A percentile compares a stretch with the other conserved stretches of the same genome.
Evolutionary conservation across 2,329 filamentous ascomycete species (phyloP).

Genomic region (Diplodia intermedia): DNA sequence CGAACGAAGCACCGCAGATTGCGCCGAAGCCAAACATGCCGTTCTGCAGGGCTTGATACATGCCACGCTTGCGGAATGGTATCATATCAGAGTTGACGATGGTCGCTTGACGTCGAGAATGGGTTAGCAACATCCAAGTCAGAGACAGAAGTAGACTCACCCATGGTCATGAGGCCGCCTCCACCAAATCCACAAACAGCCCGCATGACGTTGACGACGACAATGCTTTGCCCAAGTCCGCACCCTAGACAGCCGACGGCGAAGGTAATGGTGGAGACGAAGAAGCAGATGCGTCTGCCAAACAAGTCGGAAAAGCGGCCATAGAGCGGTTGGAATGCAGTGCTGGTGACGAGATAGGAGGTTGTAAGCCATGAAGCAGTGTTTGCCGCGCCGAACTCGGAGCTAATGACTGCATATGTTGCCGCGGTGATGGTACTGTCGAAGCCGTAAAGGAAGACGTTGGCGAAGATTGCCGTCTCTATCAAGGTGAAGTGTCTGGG

Average conservation of each 20-base stretch:
- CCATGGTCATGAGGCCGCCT: constrained; percentile 45
- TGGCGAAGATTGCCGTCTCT: constrained; percentile 63
- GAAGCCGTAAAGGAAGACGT: constrained; percentile 67
- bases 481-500: constrained; percentile 39
- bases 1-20: constrained; percentile 60
- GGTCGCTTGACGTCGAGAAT: constrained; percentile 35
- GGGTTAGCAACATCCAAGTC: not conserved
- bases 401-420: constrained; percentile 49
- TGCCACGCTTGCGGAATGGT: constrained; percentile 61
- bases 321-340: constrained; percentile 39
- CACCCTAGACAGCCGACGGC: constrained; percentile 44
- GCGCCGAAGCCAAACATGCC: constrained; percentile 67
- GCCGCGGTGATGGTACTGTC: constrained; percentile 55
- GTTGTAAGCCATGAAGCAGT: constrained; percentile 47
- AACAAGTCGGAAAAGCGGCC: constrained; percentile 49
- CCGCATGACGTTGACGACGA: constrained; percentile 41
- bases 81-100: constrained; percentile 68
- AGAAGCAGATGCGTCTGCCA: constrained; percentile 47
- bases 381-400: constrained; percentile 57
- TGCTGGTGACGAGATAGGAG: constrained; percentile 39
- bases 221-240: constrained; percentile 39
- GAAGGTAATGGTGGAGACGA: constrained; percentile 43
- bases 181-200: constrained; percentile 43
- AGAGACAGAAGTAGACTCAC: constrained; percentile 22
- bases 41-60: constrained; percentile 69